Conservation (phyloP, 2,329 filamentous ascomycete species). For the Seiridium cupressi region DNA sequence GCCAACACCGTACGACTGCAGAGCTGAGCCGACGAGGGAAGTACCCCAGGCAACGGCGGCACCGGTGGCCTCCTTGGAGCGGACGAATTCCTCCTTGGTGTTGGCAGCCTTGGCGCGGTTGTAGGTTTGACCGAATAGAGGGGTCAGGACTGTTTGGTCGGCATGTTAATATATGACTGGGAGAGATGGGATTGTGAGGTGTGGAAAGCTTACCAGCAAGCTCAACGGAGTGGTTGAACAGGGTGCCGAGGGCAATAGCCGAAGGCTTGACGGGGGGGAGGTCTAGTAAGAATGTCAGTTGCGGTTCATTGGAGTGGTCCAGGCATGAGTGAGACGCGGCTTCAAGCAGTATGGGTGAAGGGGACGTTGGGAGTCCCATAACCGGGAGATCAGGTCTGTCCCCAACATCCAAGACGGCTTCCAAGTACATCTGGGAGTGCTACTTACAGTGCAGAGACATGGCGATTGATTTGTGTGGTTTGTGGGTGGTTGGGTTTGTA, state of each 20-base stretch:
- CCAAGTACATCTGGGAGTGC: not conserved
- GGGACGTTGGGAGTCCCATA: too few species aligned
- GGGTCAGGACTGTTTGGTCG: slow-evolving; percentile 61
- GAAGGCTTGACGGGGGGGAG: slow-evolving; percentile 88
- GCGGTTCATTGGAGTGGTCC: not conserved
- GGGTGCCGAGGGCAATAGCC: slow-evolving; percentile 90
- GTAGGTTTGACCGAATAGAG: slow-evolving; percentile 93
- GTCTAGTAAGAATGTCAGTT: slow-evolving; percentile 33
- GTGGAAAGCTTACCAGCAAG: slow-evolving; percentile 53
- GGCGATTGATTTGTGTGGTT: slow-evolving; percentile 25
- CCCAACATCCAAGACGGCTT: not conserved
- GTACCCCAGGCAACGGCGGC: slow-evolving; percentile 89
- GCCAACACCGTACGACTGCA: slow-evolving; percentile 87
- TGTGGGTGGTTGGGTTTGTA: slow-evolving; percentile 3
- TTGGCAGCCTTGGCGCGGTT: slow-evolving; percentile 87
- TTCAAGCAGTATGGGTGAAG: too few species aligned
- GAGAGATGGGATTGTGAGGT: not conserved
- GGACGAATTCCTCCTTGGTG: slow-evolving; percentile 94
- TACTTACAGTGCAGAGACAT: slow-evolving; percentile 62
- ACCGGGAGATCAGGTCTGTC: not conserved
- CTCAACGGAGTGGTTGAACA: slow-evolving; percentile 93
- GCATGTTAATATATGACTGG: not conserved
- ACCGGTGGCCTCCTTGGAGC: slow-evolving; percentile 86
- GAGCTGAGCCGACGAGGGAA: slow-evolving; percentile 80
- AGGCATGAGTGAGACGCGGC: not conserved